phyloP scores from a whole-genome alignment of 2,329 filamentous ascomycete species.

The Exophiala viscosa region DNA sequence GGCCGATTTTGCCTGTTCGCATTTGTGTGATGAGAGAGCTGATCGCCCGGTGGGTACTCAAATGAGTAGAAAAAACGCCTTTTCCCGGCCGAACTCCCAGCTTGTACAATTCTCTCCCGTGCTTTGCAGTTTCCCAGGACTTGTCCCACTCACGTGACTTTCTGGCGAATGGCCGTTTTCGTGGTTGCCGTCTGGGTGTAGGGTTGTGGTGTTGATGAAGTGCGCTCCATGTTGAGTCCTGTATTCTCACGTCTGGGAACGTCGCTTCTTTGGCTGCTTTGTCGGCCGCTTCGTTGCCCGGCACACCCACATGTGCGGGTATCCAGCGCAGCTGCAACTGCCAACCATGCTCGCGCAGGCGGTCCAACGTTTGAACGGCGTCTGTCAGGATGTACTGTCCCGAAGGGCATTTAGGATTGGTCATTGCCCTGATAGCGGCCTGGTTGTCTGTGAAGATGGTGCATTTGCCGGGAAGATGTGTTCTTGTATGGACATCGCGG shows the following conservation, averaged over 20 bases:
- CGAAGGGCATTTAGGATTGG: constrained; percentile 29
- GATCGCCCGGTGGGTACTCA: constrained; percentile 14
- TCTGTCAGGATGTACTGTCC: constrained; percentile 31
- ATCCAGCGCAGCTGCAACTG: constrained; percentile 13
- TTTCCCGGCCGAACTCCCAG: constrained; percentile 24
- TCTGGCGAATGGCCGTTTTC: constrained; percentile 21
- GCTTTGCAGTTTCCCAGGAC: constrained; percentile 24
- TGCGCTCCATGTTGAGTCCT: too few species aligned
- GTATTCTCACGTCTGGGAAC: too few species aligned
- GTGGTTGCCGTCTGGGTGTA: constrained; percentile 6
- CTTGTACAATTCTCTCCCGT: constrained; percentile 25
- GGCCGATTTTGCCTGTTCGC: constrained; percentile 28
- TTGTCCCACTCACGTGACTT: constrained; percentile 26
- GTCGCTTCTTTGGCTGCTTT: background rate
- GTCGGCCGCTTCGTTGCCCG: constrained; percentile 6
- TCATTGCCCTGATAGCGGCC: constrained; percentile 32
- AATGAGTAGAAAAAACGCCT: constrained; percentile 5
- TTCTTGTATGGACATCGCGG: constrained; percentile 21
- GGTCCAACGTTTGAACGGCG: constrained; percentile 3
- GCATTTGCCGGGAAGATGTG: constrained; percentile 21
- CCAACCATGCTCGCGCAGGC: constrained; percentile 13
- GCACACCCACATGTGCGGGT: constrained; percentile 9
- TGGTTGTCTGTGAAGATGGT: constrained; percentile 35
- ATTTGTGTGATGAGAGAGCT: constrained; percentile 30
- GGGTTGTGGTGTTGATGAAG: constrained; percentile 1